These are phyloP conservation scores for Hanseniaspora mollemarum DNA, from an alignment of 805 yeast species.

Conservation along the genomic window DNA sequence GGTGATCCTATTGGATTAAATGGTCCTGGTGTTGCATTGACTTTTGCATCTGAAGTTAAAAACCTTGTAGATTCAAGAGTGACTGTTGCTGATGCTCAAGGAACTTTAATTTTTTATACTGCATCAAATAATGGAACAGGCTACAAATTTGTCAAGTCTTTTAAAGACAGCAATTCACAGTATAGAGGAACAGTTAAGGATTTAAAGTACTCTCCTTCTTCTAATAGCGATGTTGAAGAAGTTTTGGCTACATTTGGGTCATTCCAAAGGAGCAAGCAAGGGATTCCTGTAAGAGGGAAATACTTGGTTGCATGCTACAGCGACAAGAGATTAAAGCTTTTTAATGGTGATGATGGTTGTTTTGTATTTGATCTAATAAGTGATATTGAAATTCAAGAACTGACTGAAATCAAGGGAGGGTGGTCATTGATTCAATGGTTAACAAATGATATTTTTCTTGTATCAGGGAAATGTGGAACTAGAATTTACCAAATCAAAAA, in stretches of 20 bases:
- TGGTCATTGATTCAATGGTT: slow-evolving; percentile 10
- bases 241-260: slow-evolving; percentile 9
- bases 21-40: slow-evolving; percentile 2
- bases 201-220: slow-evolving; percentile 65
- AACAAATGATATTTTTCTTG: neutral
- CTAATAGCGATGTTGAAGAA: slow-evolving; percentile 34
- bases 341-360: slow-evolving; percentile 84
- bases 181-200: slow-evolving; percentile 59
- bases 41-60: slow-evolving; percentile 12
- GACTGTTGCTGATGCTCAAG: slow-evolving; percentile 75
- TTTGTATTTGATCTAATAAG: slow-evolving; percentile 39
- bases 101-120: slow-evolving; percentile 65
- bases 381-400: slow-evolving; percentile 51
- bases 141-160: slow-evolving; percentile 66
- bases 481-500: slow-evolving; percentile 4
- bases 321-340: slow-evolving; percentile 64
- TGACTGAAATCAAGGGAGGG: slow-evolving; percentile 46
- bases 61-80: slow-evolving; percentile 4
- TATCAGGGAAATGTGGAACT: slow-evolving; percentile 14
- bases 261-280: slow-evolving; percentile 13
- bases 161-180: slow-evolving; percentile 54
- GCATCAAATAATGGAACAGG: slow-evolving; percentile 58
- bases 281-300: slow-evolving; percentile 27
- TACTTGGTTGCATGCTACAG: slow-evolving; percentile 67
- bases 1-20: slow-evolving; percentile 45